Evolutionary conservation across 2,329 filamentous ascomycete species (phyloP).

Genomic region (Trichoderma arundinaceum): DNA sequence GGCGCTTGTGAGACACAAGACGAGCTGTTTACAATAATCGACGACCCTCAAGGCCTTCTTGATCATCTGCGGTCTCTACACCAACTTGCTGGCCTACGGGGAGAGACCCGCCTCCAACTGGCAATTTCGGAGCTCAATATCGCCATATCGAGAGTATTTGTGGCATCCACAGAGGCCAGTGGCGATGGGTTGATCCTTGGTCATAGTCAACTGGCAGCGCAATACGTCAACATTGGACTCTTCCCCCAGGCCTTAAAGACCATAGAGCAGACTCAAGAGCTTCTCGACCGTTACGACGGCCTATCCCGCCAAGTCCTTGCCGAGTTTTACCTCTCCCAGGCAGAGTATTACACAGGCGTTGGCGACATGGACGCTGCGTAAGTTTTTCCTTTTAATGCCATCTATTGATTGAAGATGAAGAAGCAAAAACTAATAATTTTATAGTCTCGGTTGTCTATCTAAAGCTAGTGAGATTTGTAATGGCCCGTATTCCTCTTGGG

Average conservation of each 20-base stretch:
- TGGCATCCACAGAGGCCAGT: slow-evolving; percentile 39
- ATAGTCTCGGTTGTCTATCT: slow-evolving; percentile 43
- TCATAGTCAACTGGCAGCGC: slow-evolving; percentile 56
- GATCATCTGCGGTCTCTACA: slow-evolving; percentile 57
- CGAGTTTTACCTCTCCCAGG: slow-evolving; percentile 70
- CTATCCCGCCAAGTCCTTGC: slow-evolving; percentile 50
- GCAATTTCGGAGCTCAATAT: slow-evolving; percentile 54
- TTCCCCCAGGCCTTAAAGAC: slow-evolving; percentile 56
- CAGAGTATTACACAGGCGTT: slow-evolving; percentile 74
- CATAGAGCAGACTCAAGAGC: slow-evolving; percentile 64
- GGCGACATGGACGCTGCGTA: slow-evolving; percentile 68
- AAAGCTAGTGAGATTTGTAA: slow-evolving; percentile 49
- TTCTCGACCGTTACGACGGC: slow-evolving; percentile 47
- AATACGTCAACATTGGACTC: slow-evolving; percentile 60
- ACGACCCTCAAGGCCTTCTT: slow-evolving; percentile 56
- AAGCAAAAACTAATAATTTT: slow-evolving; percentile 2
- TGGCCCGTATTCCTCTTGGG: slow-evolving; percentile 43
- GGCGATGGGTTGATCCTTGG: slow-evolving; percentile 52
- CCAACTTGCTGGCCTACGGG: slow-evolving; percentile 59
- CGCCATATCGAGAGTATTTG: slow-evolving; percentile 47
- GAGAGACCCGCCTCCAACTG: slow-evolving; percentile 54
- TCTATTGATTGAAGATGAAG: background rate
- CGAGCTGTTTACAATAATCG: slow-evolving; percentile 53
- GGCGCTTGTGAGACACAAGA: slow-evolving; percentile 47
- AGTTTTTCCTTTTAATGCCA: slow-evolving; percentile 33